Evolutionary conservation across 2,329 filamentous ascomycete species (phyloP).

Genomic region (Cladosporium sp.): DNA sequence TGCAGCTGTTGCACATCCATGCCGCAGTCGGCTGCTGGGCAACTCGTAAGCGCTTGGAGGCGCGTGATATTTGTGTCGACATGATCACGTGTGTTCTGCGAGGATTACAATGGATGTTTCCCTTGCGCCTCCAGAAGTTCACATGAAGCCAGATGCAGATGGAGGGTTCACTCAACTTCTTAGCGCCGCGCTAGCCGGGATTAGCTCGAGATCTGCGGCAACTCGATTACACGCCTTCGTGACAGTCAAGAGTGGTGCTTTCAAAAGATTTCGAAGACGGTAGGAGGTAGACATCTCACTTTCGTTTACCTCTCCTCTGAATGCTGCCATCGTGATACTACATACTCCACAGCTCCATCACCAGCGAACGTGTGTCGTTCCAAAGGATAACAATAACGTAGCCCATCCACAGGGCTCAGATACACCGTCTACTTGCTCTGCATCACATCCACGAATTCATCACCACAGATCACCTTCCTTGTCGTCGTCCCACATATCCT

Average conservation of each 20-base stretch:
- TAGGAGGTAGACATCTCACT: no score
- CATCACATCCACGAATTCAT: neutral
- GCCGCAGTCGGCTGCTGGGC: neutral
- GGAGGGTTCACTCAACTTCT: slow-evolving; percentile 8
- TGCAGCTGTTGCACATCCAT: slow-evolving; percentile 14
- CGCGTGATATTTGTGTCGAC: slow-evolving; percentile 21
- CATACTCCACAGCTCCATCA: neutral
- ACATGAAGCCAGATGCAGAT: slow-evolving; percentile 4
- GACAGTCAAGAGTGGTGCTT: no score
- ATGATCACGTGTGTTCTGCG: neutral
- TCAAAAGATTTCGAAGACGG: no score
- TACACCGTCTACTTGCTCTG: neutral
- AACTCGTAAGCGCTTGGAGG: slow-evolving; percentile 30
- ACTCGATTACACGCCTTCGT: neutral
- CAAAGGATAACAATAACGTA: neutral
- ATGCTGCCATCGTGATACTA: no score
- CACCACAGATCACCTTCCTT: slow-evolving; percentile 29
- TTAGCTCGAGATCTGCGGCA: neutral
- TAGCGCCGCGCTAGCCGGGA: neutral
- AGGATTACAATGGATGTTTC: neutral
- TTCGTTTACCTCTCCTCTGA: no score
- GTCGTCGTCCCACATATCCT: slow-evolving; percentile 29
- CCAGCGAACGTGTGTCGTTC: neutral
- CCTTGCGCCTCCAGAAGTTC: neutral
- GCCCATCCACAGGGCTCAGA: neutral